Evolutionary conservation across 2,329 filamentous ascomycete species (phyloP).

Genomic region (Xylaria sp.): DNA sequence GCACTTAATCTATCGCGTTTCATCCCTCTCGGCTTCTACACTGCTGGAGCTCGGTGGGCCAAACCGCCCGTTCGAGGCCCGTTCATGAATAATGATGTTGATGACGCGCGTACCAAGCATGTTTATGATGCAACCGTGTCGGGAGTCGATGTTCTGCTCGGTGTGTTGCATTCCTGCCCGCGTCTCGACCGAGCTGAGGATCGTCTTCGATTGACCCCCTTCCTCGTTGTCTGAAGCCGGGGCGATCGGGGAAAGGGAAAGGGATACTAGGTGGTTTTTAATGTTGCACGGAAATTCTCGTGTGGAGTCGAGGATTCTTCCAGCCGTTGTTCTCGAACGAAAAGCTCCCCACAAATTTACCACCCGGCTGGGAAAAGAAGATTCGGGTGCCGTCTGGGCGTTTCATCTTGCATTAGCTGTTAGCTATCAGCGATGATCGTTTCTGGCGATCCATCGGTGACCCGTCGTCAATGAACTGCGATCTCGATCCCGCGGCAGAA

Average conservation of each 20-base stretch:
- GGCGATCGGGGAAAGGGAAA: background rate
- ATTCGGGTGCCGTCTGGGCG: conserved; percentile 15
- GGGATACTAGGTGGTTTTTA: background rate
- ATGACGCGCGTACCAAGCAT: too few species aligned
- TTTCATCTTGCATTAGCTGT: conserved; percentile 34
- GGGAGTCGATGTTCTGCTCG: background rate
- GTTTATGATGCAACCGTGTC: background rate
- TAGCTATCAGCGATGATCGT: conserved; percentile 15
- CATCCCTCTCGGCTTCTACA: conserved; percentile 4
- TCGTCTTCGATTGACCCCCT: background rate
- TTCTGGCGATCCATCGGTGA: conserved; percentile 4
- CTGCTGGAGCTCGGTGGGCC: conserved; percentile 14
- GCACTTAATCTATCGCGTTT: background rate
- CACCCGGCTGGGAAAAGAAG: conserved; percentile 23
- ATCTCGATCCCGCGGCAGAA: conserved; percentile 26
- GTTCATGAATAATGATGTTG: conserved; percentile 11
- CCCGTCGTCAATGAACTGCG: background rate
- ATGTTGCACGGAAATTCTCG: conserved; percentile 1
- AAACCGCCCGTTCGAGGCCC: conserved; percentile 29
- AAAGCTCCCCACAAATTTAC: conserved; percentile 31
- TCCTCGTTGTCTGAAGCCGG: background rate
- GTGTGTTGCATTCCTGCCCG: background rate
- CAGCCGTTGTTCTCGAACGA: conserved; percentile 29
- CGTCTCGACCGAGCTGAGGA: background rate
- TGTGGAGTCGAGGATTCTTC: conserved; percentile 8